A percentile compares a stretch with the other conserved stretches of the same genome.
phyloP scores from a whole-genome alignment of 768 basidiomycete species.

The Rickenella mellea region DNA sequence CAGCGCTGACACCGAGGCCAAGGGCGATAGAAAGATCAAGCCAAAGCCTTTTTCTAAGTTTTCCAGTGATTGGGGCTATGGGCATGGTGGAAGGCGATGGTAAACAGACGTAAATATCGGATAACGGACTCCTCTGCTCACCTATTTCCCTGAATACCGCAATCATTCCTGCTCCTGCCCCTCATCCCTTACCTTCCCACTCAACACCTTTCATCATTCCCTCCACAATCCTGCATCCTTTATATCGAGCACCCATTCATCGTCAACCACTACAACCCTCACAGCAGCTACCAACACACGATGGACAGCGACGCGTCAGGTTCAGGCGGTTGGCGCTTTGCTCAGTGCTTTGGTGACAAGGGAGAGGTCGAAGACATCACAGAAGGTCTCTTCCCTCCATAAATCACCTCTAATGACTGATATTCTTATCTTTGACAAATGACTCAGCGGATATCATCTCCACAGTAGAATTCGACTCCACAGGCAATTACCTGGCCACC shows the following conservation, averaged over 20 bases:
- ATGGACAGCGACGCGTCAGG: constrained; percentile 83
- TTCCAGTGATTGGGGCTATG: constrained; percentile 88
- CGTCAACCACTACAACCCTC: constrained; percentile 10
- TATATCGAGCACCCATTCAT: constrained; percentile 12
- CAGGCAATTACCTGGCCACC: constrained; percentile 97
- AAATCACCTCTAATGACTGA: constrained; percentile 5
- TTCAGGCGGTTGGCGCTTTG: constrained; percentile 94
- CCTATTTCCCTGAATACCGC: constrained; percentile 2
- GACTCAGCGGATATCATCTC: constrained; percentile 96
- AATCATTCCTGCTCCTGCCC: background rate
- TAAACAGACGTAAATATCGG: constrained; percentile 12
- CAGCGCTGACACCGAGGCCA: constrained; percentile 67
- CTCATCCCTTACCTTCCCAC: constrained; percentile 12
- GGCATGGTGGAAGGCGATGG: constrained; percentile 41
- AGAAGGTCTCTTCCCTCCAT: constrained; percentile 57
- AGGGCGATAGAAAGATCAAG: constrained; percentile 69
- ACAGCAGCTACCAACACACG: constrained; percentile 22
- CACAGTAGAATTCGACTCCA: constrained; percentile 98
- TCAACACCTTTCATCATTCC: constrained; percentile 20
- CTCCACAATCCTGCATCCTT: constrained; percentile 15
- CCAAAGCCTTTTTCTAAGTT: constrained; percentile 88
- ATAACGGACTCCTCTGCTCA: constrained; percentile 6
- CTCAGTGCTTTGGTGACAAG: constrained; percentile 99
- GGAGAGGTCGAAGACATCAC: constrained; percentile 99
- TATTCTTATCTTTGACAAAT: constrained; percentile 13